Evolutionary conservation across 208 protist species (phyloP), one percentile per base, ranked within the genome.

Genomic region (Leishmania mexicana): DNA sequence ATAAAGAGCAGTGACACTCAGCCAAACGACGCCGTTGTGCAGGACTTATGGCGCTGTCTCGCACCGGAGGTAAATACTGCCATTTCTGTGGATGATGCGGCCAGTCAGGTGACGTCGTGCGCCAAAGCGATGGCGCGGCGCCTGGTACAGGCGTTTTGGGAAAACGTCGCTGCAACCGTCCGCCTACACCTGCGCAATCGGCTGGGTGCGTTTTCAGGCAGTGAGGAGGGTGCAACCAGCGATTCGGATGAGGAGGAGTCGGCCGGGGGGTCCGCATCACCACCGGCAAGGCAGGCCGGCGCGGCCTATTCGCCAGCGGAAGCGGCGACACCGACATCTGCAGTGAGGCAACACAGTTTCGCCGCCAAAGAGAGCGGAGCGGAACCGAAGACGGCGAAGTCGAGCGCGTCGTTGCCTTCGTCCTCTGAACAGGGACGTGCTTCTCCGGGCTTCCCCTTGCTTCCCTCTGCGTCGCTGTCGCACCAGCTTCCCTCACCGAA

Each of bases 101-200:
- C 11, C 21, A 24, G 4, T 31, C 35, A 35, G 6, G 6, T 17
- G 8, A 13, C 75, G 13, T 76, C 13, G 15, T 47, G 53, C 40
- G 47, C 75, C n/a, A 78, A 35, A 40, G 76, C 62, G 11, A 40
- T 64, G 24, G 76, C 76, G 38, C 64, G 45, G 24, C 76, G 76
- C 42, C 62, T 80, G 15, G 28, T 86, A 47, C 78, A 58, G 13
- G 47, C 28, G 7, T 86, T 86, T 40, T 86, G 83, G 83, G 19
- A 45, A 13, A 80, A 58, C 49, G 83, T 86, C 17, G 83, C 83
- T 2, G 17, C 75, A 1, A 42, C 77, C 6, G 64, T 58, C 3
- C 83, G 78, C 21, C 45, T 58, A 47, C 65, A 35, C 13, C 35
- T 83, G 42, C 15, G 28, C 28, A 3, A 74, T 17, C 24, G 77